These are phyloP conservation scores for Ophiostoma australiae DNA, from an alignment of 2,329 filamentous ascomycete genomes.

Conservation along the genomic window DNA sequence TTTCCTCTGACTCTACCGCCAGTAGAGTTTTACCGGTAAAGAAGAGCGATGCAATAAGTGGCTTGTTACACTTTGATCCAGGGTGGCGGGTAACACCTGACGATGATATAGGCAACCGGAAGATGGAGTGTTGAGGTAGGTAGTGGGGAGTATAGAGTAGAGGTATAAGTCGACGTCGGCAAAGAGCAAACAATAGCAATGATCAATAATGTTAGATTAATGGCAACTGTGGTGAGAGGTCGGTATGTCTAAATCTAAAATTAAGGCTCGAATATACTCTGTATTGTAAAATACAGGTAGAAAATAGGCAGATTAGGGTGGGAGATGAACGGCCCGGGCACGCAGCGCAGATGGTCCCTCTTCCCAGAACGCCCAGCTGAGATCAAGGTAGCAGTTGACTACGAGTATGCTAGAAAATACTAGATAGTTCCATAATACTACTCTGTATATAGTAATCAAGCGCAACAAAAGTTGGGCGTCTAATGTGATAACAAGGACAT, in stretches of 20 bases:
- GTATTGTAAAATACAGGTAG: neutral
- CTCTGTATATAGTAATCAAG: neutral
- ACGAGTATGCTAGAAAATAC: neutral
- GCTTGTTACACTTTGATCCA: neutral
- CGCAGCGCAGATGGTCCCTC: neutral
- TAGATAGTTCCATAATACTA: neutral
- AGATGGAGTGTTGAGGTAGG: too few relatives aligned
- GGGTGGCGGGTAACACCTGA: neutral
- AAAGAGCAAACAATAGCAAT: conserved; percentile 2
- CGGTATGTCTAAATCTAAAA: neutral
- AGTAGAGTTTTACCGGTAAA: neutral
- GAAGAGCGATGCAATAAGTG: neutral
- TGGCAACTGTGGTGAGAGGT: too few relatives aligned
- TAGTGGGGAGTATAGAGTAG: too few relatives aligned
- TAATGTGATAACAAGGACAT: neutral
- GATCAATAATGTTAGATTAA: neutral
- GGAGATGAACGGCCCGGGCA: neutral
- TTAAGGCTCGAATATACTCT: neutral
- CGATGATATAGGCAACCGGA: neutral
- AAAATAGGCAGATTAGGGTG: neutral
- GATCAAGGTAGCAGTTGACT: neutral
- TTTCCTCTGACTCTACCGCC: neutral
- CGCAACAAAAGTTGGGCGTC: neutral
- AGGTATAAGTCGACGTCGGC: neutral
- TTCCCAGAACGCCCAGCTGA: neutral